Conservation (phyloP, 805 yeast genomes). For the Saccharomyces jurei region DNA sequence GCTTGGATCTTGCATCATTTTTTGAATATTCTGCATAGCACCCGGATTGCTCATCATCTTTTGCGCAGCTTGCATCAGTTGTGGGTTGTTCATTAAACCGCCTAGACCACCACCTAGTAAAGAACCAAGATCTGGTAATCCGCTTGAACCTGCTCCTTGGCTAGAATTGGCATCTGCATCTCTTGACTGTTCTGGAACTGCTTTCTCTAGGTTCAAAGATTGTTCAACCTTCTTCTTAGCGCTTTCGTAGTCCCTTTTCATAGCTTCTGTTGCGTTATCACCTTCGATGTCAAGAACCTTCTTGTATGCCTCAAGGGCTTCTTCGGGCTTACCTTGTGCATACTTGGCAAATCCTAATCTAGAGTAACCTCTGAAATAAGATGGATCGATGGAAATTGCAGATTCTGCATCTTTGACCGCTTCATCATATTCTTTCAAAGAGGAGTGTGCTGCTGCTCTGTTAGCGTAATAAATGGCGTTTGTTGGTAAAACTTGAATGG, state of each 20-base stretch:
- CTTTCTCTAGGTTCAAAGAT: constrained; percentile 42
- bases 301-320: constrained; percentile 83
- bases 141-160: constrained; percentile 33
- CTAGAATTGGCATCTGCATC: constrained; percentile 23
- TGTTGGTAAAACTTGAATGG: constrained; percentile 57
- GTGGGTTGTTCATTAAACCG: constrained; percentile 82
- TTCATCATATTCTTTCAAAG: constrained; percentile 58
- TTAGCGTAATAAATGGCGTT: constrained; percentile 85
- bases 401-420: constrained; percentile 79
- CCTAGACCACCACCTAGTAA: constrained; percentile 59
- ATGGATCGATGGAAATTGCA: constrained; percentile 72
- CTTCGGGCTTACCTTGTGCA: constrained; percentile 89
- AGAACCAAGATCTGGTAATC: constrained; percentile 69
- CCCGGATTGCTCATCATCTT: constrained; percentile 79
- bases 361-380: constrained; percentile 86
- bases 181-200: constrained; percentile 14
- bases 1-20: constrained; percentile 73
- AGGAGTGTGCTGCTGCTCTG: constrained; percentile 94
- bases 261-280: constrained; percentile 71
- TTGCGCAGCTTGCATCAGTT: constrained; percentile 81
- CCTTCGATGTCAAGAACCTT: constrained; percentile 85
- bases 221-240: constrained; percentile 83
- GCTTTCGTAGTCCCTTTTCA: constrained; percentile 88
- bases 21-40: constrained; percentile 57
- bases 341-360: constrained; percentile 90